Percentiles rank a stretch among this genome's conserved stretches.
phyloP scores from a whole-genome alignment of 2,329 filamentous ascomycete species.

The Nigrograna mackinnonii region DNA sequence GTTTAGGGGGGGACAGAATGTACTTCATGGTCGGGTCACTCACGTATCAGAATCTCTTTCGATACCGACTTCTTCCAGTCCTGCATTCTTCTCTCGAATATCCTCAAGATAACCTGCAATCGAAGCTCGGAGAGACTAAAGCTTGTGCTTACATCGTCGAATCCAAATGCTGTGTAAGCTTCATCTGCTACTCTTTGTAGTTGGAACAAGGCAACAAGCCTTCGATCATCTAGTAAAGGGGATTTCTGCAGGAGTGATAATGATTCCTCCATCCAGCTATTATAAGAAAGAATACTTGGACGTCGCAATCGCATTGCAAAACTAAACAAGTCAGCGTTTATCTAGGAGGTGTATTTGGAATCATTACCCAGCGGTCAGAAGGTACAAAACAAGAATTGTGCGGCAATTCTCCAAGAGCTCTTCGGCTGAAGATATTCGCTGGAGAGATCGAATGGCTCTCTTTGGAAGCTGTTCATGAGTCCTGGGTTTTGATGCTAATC shows the following conservation, averaged over 20 bases:
- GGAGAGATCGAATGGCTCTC: slow-evolving; percentile 31
- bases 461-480: slow-evolving; percentile 43
- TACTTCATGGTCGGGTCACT: slow-evolving; percentile 2
- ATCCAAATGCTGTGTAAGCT: slow-evolving; percentile 39
- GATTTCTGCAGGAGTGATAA: slow-evolving; percentile 33
- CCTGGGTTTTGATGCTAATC: slow-evolving; percentile 37
- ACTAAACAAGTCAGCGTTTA: slow-evolving; percentile 9
- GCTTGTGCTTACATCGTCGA: slow-evolving; percentile 41
- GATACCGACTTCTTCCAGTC: slow-evolving; percentile 38
- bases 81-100: slow-evolving; percentile 40
- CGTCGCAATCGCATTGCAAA: slow-evolving; percentile 37
- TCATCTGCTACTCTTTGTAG: slow-evolving; percentile 41
- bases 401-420: slow-evolving; percentile 39
- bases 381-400: slow-evolving; percentile 34
- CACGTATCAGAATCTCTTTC: slow-evolving; percentile 32
- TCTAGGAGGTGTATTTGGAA: background rate
- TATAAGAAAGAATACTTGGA: slow-evolving; percentile 37
- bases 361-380: slow-evolving; percentile 30
- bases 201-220: slow-evolving; percentile 32
- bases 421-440: slow-evolving; percentile 37
- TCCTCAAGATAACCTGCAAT: slow-evolving; percentile 36
- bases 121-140: slow-evolving; percentile 39
- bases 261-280: slow-evolving; percentile 43
- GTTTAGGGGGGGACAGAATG: slow-evolving; percentile 1
- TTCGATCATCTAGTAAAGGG: slow-evolving; percentile 29